A percentile compares a stretch with the other conserved stretches of the same genome.
phyloP scores from a whole-genome alignment of 139 green algal genomes.

The Coccomyxa sp. region DNA sequence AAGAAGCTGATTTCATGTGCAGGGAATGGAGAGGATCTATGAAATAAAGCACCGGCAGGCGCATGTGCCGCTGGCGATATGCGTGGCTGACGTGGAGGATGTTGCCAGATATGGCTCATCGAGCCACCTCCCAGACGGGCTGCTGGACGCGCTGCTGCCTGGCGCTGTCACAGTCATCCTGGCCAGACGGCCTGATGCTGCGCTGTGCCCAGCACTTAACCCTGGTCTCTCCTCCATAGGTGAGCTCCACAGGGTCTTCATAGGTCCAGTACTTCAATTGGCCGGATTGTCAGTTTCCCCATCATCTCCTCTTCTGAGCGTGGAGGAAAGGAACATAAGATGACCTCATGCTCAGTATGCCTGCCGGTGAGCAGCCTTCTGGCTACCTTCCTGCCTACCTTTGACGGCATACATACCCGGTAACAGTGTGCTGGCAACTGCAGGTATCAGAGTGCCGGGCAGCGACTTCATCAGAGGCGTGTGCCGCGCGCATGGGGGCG shows the following conservation, averaged over 20 bases:
- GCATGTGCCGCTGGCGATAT: conserved; percentile 41
- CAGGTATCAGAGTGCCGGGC: conserved; percentile 61
- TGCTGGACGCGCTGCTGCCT: conserved; percentile 64
- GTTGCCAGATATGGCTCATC: conserved; percentile 33
- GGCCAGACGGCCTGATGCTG: conserved; percentile 21
- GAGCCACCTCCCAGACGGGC: conserved; percentile 17
- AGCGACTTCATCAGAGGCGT: conserved; percentile 50
- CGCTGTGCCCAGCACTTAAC: conserved; percentile 44
- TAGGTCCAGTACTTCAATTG: not conserved
- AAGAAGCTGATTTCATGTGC: not conserved
- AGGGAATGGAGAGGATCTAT: conserved; percentile 48
- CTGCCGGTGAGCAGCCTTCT: not conserved
- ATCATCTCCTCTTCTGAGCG: not conserved
- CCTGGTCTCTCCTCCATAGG: conserved; percentile 36
- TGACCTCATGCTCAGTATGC: not conserved
- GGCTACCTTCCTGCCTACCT: not conserved
- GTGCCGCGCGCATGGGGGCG: conserved; percentile 22
- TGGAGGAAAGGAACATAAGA: not conserved
- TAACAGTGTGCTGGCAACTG: not conserved
- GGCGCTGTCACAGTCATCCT: conserved; percentile 72
- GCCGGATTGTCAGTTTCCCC: not conserved
- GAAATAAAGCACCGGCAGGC: conserved; percentile 42
- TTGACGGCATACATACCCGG: not conserved
- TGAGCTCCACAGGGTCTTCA: no score
- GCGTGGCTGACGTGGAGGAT: conserved; percentile 49